phyloP scores from a whole-genome alignment of 75 land plant genomes.

The Sequoiadendron giganteum region DNA sequence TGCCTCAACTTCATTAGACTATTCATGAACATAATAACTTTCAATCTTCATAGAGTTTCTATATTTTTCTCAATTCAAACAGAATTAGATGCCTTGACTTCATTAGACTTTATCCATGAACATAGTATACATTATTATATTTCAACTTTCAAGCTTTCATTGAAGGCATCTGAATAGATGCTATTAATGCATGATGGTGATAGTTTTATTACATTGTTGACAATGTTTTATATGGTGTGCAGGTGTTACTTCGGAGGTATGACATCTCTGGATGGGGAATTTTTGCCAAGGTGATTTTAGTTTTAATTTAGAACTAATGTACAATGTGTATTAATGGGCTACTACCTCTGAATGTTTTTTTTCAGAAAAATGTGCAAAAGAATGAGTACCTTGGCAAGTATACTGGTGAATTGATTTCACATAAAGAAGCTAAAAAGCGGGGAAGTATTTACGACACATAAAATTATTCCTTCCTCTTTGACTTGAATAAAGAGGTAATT shows the following conservation, averaged over 20 bases:
- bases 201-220: no score
- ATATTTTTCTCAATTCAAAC: no score
- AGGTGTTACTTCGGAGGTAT: conserved; percentile 93
- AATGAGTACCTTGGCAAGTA: conserved; percentile 91
- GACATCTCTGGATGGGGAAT: conserved; percentile 99
- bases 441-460: conserved; percentile 95
- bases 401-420: no score
- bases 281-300: conserved; percentile 77
- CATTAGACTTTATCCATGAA: no score
- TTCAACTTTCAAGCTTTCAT: no score
- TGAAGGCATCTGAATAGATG: neutral
- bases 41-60: no score
- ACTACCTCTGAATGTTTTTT: neutral
- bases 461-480: conserved; percentile 94
- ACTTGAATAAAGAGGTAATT: conserved; percentile 87
- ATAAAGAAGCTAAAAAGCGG: conserved; percentile 60
- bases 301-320: neutral
- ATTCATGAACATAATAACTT: no score
- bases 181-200: neutral
- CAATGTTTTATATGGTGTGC: conserved; percentile 7
- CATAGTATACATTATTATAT: no score
- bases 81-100: no score
- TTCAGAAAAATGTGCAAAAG: conserved; percentile 81
- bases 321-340: neutral
- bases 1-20: no score